Conservation (phyloP, 2,329 filamentous ascomycete species). For the Penicillium sclerotigenum region DNA sequence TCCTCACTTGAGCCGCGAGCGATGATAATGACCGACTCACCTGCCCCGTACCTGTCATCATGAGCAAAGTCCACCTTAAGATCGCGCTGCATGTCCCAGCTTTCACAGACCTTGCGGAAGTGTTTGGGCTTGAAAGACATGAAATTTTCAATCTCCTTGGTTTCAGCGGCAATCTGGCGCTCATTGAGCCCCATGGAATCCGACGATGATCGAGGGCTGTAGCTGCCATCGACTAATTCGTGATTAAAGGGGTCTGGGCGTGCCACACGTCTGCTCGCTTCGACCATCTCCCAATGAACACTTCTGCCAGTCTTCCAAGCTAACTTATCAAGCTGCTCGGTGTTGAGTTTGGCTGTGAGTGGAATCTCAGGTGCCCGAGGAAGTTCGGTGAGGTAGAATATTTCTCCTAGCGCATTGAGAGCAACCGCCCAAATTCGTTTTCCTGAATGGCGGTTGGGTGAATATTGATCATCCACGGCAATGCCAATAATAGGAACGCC, state of each 20-base stretch:
- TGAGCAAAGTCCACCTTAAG: constrained; percentile 86
- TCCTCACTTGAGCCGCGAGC: constrained; percentile 66
- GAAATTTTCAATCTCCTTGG: constrained; percentile 75
- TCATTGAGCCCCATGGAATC: constrained; percentile 67
- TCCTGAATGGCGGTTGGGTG: constrained; percentile 62
- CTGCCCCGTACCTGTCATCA: constrained; percentile 71
- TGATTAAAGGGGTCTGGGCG: constrained; percentile 70
- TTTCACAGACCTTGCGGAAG: constrained; percentile 72
- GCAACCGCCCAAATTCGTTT: constrained; percentile 84
- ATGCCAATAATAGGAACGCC: constrained; percentile 88
- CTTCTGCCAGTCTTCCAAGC: constrained; percentile 80
- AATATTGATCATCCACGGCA: constrained; percentile 79
- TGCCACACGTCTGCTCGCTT: constrained; percentile 70
- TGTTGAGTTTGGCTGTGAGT: constrained; percentile 38
- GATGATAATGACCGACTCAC: constrained; percentile 74
- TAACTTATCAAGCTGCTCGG: constrained; percentile 58
- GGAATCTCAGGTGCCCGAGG: constrained; percentile 56
- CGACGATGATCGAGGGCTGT: constrained; percentile 76
- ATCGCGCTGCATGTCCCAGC: constrained; percentile 87
- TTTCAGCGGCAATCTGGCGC: constrained; percentile 71
- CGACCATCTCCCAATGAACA: constrained; percentile 76
- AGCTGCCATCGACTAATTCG: constrained; percentile 66
- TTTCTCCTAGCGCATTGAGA: constrained; percentile 89
- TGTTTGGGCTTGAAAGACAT: constrained; percentile 69
- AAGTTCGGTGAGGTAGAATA: constrained; percentile 76